Conservation (phyloP, 2,329 filamentous ascomycete species). For the Pleoardoris graminearum region DNA sequence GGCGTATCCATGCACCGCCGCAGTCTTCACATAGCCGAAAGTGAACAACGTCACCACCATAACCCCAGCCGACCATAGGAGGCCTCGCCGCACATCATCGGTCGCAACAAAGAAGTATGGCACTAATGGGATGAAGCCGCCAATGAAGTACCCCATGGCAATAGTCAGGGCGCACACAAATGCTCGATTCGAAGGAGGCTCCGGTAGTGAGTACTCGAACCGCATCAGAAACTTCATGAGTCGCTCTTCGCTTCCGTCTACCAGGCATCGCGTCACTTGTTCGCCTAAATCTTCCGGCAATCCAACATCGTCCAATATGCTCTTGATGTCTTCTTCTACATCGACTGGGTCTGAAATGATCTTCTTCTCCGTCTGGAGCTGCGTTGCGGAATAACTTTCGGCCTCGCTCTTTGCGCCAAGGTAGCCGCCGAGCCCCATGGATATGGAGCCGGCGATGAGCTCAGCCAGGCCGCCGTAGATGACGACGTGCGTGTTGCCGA, state of each 20-base stretch:
- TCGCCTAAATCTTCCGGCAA: conserved; percentile 50
- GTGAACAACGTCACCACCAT: conserved; percentile 54
- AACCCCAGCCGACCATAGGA: conserved; percentile 57
- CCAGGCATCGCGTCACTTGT: conserved; percentile 56
- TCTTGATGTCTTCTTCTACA: conserved; percentile 51
- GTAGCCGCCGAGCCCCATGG: conserved; percentile 77
- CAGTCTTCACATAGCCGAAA: conserved; percentile 57
- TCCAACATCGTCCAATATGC: conserved; percentile 56
- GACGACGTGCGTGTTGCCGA: conserved; percentile 36
- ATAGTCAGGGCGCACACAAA: conserved; percentile 52
- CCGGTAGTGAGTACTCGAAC: conserved; percentile 56
- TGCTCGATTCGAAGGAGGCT: conserved; percentile 49
- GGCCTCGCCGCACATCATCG: conserved; percentile 45
- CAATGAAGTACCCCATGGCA: conserved; percentile 45
- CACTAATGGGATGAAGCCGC: conserved; percentile 52
- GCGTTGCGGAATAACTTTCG: conserved; percentile 56
- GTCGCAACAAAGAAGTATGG: conserved; percentile 53
- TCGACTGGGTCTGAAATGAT: conserved; percentile 50
- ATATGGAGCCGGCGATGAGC: conserved; percentile 74
- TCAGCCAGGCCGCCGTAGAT: conserved; percentile 70
- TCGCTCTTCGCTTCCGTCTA: conserved; percentile 51
- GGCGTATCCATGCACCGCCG: not conserved
- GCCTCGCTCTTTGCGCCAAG: conserved; percentile 58
- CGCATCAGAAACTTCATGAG: conserved; percentile 64
- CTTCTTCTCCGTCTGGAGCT: conserved; percentile 51